Conservation (phyloP, 352 stramenopile species). For the Phytophthora rubi region DNA sequence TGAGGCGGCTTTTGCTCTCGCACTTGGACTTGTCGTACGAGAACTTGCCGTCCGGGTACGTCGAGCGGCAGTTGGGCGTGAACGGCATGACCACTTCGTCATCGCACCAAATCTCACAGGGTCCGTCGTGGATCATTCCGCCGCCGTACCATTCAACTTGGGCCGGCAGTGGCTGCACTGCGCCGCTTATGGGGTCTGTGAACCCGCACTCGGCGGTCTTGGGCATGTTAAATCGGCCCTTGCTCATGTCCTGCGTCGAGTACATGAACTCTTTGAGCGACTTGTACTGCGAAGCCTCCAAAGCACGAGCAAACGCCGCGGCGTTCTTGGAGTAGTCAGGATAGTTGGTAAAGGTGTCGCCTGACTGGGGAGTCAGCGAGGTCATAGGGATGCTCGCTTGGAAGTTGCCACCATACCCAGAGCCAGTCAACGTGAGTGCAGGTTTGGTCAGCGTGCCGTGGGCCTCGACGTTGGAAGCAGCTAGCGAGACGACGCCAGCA, state of each 20-base stretch:
- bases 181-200: constrained; percentile 29
- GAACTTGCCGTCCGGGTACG: constrained; percentile 35
- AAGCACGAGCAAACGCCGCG: constrained; percentile 13
- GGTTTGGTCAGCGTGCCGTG: constrained; percentile 22
- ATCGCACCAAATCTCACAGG: constrained; percentile 58
- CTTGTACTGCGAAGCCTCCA: constrained; percentile 26
- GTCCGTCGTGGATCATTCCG: constrained; percentile 44
- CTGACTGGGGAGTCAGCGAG: constrained; percentile 15
- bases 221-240: constrained; percentile 20
- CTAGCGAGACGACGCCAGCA: background rate
- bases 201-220: constrained; percentile 40
- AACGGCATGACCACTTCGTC: constrained; percentile 49
- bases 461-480: constrained; percentile 10
- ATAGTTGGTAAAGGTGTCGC: constrained; percentile 27
- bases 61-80: constrained; percentile 41
- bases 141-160: constrained; percentile 43
- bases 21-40: constrained; percentile 42
- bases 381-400: constrained; percentile 15
- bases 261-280: constrained; percentile 26
- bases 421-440: constrained; percentile 15
- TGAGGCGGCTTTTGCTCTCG: constrained; percentile 36
- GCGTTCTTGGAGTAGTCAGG: constrained; percentile 15
- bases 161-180: constrained; percentile 33
- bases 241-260: constrained; percentile 26
- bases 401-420: constrained; percentile 25